A percentile compares a stretch with the other conserved stretches of the same genome.
These are phyloP conservation scores for Vitis hybrid DNA, from an alignment of 177 flowering plant genomes.

Conservation along the genomic window DNA sequence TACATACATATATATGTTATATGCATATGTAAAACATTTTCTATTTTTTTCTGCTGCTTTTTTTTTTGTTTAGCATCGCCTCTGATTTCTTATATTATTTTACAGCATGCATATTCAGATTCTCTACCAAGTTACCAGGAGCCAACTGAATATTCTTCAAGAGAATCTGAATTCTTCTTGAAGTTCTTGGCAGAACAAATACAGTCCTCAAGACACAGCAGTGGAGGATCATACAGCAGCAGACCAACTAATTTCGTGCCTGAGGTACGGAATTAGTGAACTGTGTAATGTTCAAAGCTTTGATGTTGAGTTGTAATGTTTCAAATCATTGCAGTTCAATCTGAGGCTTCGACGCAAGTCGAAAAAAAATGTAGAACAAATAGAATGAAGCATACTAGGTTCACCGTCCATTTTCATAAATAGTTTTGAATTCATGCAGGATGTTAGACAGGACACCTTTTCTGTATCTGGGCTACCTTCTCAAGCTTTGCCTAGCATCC, in stretches of 20 bases:
- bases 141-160: constrained; percentile 23
- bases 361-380: no score
- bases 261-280: constrained; percentile 42
- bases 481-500: constrained; percentile 43
- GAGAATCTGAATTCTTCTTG: constrained; percentile 55
- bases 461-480: constrained; percentile 40
- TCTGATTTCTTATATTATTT: not conserved
- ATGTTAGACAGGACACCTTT: constrained; percentile 40
- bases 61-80: no score
- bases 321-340: not conserved
- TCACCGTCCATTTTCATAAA: no score
- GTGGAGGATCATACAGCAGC: constrained; percentile 39
- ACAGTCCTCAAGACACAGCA: constrained; percentile 48
- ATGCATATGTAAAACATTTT: no score
- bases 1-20: no score
- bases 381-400: no score
- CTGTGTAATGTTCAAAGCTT: not conserved
- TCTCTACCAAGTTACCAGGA: constrained; percentile 47
- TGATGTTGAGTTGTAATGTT: not conserved
- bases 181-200: constrained; percentile 45
- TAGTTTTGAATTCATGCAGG: constrained; percentile 32
- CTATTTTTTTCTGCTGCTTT: no score
- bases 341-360: no score
- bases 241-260: constrained; percentile 50
- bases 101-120: constrained; percentile 46